phyloP scores from a whole-genome alignment of 345 rosid species.

The Bruguiera parviflora region DNA sequence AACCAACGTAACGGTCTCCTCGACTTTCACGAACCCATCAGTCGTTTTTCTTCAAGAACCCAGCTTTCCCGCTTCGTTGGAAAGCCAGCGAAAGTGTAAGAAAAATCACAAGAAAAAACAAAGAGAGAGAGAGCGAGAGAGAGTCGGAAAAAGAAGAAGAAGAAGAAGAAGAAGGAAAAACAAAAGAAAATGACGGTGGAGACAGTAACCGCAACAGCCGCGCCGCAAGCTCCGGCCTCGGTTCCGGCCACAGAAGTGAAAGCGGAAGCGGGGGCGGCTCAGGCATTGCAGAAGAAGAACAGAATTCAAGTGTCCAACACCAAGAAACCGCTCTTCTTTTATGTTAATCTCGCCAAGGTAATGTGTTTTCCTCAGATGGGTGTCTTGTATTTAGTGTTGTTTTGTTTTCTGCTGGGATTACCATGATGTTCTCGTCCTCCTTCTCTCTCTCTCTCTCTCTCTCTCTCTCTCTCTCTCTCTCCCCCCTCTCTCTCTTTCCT shows the following conservation, averaged over 20 bases:
- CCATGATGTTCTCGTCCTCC: no score
- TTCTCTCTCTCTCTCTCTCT: no score
- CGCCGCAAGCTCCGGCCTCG: not conserved
- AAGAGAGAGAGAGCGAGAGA: not conserved
- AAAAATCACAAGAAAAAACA: not conserved
- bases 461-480: no score
- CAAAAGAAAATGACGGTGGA: conserved; percentile 10
- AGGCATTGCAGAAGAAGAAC: conserved; percentile 27
- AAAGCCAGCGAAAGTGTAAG: not conserved
- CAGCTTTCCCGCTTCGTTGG: not conserved
- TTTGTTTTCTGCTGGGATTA: no score
- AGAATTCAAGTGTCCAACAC: conserved; percentile 35
- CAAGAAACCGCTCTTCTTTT: conserved; percentile 34
- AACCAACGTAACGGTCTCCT: not conserved
- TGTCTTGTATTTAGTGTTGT: not conserved
- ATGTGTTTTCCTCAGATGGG: not conserved
- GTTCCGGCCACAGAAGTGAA: not conserved
- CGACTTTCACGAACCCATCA: not conserved
- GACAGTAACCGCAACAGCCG: conserved; percentile 9
- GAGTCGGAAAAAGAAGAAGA: not conserved
- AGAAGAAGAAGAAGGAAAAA: not conserved
- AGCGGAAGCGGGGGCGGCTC: not conserved
- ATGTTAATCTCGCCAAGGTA: conserved; percentile 39
- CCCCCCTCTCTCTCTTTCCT: no score
- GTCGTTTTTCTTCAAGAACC: not conserved